Base-by-base conservation (phyloP, 2,329 filamentous ascomycete species). In the Colletotrichum phormii region DNA sequence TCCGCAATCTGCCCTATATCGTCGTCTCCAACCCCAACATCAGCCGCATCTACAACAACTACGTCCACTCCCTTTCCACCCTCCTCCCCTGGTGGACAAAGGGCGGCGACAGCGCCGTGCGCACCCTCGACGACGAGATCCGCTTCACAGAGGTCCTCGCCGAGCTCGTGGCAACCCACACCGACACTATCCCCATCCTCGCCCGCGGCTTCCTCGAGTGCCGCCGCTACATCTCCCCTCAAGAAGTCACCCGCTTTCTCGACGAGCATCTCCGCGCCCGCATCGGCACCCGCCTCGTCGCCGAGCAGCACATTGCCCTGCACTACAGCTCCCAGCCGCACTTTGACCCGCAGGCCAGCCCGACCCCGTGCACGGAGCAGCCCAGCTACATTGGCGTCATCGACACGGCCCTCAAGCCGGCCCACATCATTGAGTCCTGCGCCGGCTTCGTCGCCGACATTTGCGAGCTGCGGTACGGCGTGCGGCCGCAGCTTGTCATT, bases 21-120 rank as follows among this genome's bases (percentile, higher is more conserved):
- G 96, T 99, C 67, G 97, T 99, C 31, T 95, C 96, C n/a, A 98
- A 99, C 81, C 94, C 95, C 1, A 95, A 98, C 81, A 95, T 99
- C 77, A 94, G 93, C 31, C 92, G 93, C 78, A 99, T 99, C 76
- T 98, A 98, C 86, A 92, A 94, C 83, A 98, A 98, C 83, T 99
- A 99, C 82, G 88, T 97, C 57, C 95, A 98, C 83, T 98, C 95
- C 2, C 87, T 99, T 24, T 96, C 94, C 2, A 97, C 95, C 0
- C 88, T 99, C 18, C 89, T 98, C 4, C 95, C 96, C 5, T 98
- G 96, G 85, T 83, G 82, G 67, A 65, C 62, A 15, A 85, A 75
- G 33, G 81, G 81, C 54, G 79, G 76, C 9, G 78, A 83, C 63
- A 84, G 85, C 54, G 76, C 87, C 61, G 95, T 97, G 74, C 90